These are phyloP conservation scores for Melocanna baccifera DNA, from an alignment of 176 grass and related monocot genomes.

Conservation along the genomic window DNA sequence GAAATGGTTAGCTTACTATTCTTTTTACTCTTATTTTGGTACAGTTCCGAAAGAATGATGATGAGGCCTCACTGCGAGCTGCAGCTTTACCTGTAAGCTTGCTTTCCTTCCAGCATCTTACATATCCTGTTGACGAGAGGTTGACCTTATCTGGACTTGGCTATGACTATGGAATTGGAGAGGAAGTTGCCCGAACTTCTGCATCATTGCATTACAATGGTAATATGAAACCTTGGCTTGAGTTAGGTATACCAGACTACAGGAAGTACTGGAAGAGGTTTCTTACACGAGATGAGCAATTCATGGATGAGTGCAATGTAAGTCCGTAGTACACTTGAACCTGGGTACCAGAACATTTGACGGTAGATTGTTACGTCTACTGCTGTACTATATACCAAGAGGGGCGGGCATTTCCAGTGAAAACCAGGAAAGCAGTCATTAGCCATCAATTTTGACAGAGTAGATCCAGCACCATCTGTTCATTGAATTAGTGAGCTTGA, in stretches of 20 bases:
- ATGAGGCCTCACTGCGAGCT: conserved; percentile 61
- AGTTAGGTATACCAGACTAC: conserved; percentile 90
- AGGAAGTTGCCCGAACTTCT: conserved; percentile 46
- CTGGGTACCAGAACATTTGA: conserved; percentile 34
- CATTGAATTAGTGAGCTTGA: conserved; percentile 61
- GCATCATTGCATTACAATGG: conserved; percentile 87
- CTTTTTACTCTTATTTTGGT: conserved; percentile 17
- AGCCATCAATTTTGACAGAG: conserved; percentile 65
- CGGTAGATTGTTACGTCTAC: conserved; percentile 47
- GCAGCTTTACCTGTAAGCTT: conserved; percentile 89
- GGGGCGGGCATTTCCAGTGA: conserved; percentile 28
- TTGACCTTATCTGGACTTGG: conserved; percentile 74
- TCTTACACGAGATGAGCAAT: conserved; percentile 68
- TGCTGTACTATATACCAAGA: conserved; percentile 57
- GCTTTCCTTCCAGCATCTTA: conserved; percentile 69
- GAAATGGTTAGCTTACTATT: conserved; percentile 9
- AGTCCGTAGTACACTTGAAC: conserved; percentile 56
- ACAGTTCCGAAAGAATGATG: conserved; percentile 61
- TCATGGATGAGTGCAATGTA: conserved; percentile 98
- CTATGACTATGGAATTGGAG: conserved; percentile 64
- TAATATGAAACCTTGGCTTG: conserved; percentile 99
- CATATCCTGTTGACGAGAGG: conserved; percentile 70
- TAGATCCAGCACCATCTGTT: conserved; percentile 60
- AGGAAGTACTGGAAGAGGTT: conserved; percentile 88
- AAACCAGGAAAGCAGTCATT: conserved; percentile 31